Base-by-base conservation (phyloP, 345 rosid genomes). In the Salix suchowensis region DNA sequence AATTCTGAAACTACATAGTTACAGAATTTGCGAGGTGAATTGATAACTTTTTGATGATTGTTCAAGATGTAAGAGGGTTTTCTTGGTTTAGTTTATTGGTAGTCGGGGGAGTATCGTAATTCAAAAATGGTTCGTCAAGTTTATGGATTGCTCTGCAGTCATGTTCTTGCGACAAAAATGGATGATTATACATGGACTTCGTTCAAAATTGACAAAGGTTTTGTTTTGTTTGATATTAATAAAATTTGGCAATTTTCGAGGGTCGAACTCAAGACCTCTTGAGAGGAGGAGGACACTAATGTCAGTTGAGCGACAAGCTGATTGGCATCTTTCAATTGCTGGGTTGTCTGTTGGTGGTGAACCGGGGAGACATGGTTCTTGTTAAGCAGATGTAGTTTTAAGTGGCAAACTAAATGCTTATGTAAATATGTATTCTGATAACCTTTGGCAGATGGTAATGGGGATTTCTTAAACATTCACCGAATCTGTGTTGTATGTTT, bases 401-500 rank as follows among this genome's bases (percentile, higher is more conserved):
- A 18, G 36, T 67, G 48, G 23, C 36, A 74, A 60, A 23, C 52
- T 46, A 40, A 5, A 28, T 44, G 28, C 44, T 26, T 36, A 11
- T 60, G 39, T 34, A 15, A 18, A 61, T n/a, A 28, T 65, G 24
- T 37, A 50, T 23, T 67, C 52, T 54, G 26, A 50, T 36, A 36
- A 44, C 44, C 21, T 30, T 1, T 18, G 36, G 15, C 67, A 58
- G 13, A 21, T 60, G 42, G 64, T 73, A 62, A 8, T 40, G 18
- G 18, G 14, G 52, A 46, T 46, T 46, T 14, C 14, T 46, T 46
- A 46, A 46, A 46, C 52, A 14, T 46, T 14, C 6, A 46, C 18
- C 52, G n/a, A 67, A 28, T 54, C 42, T 26, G 6, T 76, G 64
- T n/a, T 34, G 39, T 78, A 76, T 32, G 50, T 71, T 71, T 78